Conservation (phyloP, 2,329 filamentous ascomycete species). For the Diplocarpon rosae region DNA sequence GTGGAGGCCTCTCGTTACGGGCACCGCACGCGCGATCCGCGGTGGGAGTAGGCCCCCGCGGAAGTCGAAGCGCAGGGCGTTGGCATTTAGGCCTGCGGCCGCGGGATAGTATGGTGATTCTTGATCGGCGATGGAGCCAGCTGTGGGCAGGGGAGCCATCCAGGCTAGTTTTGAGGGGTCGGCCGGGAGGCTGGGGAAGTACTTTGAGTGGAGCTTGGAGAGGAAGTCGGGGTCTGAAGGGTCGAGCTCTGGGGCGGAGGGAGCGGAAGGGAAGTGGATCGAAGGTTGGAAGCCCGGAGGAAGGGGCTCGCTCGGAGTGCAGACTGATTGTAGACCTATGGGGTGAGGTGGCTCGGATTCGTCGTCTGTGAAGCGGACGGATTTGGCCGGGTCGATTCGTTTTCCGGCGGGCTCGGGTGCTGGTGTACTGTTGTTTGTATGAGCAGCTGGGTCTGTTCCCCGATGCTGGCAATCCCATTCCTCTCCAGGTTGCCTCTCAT, state of each 20-base stretch:
- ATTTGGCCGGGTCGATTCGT: conserved; percentile 32
- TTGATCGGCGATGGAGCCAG: conserved; percentile 52
- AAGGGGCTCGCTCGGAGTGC: conserved; percentile 42
- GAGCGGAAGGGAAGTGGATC: conserved; percentile 31
- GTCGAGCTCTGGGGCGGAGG: conserved; percentile 61
- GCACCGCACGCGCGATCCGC: conserved; percentile 59
- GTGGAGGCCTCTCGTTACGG: conserved; percentile 71
- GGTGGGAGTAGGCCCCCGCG: conserved; percentile 71
- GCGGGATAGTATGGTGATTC: conserved; percentile 75
- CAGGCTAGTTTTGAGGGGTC: conserved; percentile 81
- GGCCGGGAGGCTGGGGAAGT: conserved; percentile 79
- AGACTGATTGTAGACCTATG: conserved; percentile 30
- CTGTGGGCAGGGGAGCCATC: conserved; percentile 66
- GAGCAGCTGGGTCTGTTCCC: not conserved
- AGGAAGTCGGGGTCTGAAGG: conserved; percentile 77
- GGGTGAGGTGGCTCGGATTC: conserved; percentile 30
- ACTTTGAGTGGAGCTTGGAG: conserved; percentile 74
- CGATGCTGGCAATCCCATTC: not conserved
- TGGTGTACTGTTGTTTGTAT: conserved; percentile 10
- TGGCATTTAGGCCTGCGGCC: conserved; percentile 58
- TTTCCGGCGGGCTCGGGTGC: conserved; percentile 19
- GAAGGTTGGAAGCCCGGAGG: conserved; percentile 36
- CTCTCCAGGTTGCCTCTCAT: not conserved
- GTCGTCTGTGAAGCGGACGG: conserved; percentile 29
- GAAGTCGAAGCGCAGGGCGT: conserved; percentile 82